Percentiles rank a stretch among this genome's conserved stretches.
Evolutionary conservation across 305 asterid genomes (phyloP).

Genomic region (Fraxinus greggii): DNA sequence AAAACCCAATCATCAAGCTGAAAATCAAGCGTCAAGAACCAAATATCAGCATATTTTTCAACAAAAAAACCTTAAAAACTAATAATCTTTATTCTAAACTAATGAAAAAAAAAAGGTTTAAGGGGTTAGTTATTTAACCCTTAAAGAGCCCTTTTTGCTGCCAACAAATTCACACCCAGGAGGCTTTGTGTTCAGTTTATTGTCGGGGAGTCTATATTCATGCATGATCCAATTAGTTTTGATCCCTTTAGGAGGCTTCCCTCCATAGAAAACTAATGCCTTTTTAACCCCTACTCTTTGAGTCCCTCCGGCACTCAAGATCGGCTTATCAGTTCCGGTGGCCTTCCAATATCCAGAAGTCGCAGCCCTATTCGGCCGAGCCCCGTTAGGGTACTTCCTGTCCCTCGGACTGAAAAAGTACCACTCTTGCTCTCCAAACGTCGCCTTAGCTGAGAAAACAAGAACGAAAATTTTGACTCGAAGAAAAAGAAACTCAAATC

Average conservation of each 20-base stretch:
- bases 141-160: slow-evolving; percentile 63
- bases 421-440: slow-evolving; percentile 95
- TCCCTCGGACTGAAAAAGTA: slow-evolving; percentile 87
- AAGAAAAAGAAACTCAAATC: not conserved
- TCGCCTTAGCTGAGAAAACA: slow-evolving; percentile 57
- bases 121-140: slow-evolving; percentile 39
- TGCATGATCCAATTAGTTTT: slow-evolving; percentile 97
- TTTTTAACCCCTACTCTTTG: slow-evolving; percentile 86
- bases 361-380: slow-evolving; percentile 81
- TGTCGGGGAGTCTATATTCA: slow-evolving; percentile 67
- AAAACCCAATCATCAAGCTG: slow-evolving; percentile 97
- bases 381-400: slow-evolving; percentile 87
- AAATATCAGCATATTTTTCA: not conserved
- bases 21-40: not conserved
- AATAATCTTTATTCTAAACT: not conserved
- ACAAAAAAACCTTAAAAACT: not conserved
- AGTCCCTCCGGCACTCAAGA: slow-evolving; percentile 69
- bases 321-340: slow-evolving; percentile 90
- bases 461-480: not conserved
- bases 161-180: slow-evolving; percentile 51
- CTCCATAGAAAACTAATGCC: slow-evolving; percentile 83
- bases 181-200: slow-evolving; percentile 56
- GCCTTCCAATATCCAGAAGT: slow-evolving; percentile 97
- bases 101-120: not conserved
- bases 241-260: slow-evolving; percentile 84